A percentile compares a stretch with the other conserved stretches of the same genome.
These are phyloP conservation scores for Nidularia sp. DNA, from an alignment of 768 basidiomycete species.

Conservation along the genomic window DNA sequence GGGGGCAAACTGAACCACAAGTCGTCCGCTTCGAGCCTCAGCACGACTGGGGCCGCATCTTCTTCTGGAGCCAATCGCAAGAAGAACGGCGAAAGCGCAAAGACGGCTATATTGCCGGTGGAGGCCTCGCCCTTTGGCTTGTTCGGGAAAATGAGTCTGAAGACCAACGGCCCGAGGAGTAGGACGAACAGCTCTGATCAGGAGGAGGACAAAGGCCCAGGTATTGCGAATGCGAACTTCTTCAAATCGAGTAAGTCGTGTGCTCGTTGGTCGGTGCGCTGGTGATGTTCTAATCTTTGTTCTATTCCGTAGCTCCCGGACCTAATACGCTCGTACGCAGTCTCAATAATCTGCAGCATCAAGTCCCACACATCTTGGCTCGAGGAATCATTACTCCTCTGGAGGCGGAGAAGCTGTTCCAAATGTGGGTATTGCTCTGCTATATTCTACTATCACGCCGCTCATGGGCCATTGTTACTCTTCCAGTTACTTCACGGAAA, in stretches of 20 bases:
- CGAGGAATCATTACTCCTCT: slow-evolving; percentile 56
- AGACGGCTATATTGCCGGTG: slow-evolving; percentile 54
- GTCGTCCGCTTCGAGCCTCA: slow-evolving; percentile 34
- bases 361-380: slow-evolving; percentile 60
- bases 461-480: slow-evolving; percentile 5
- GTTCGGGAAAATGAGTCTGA: slow-evolving; percentile 62
- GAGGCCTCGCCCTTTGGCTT: slow-evolving; percentile 71
- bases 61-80: slow-evolving; percentile 25
- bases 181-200: slow-evolving; percentile 31
- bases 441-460: not conserved
- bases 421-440: slow-evolving; percentile 42
- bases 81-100: slow-evolving; percentile 36
- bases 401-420: slow-evolving; percentile 71
- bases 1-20: slow-evolving; percentile 22
- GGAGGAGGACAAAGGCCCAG: slow-evolving; percentile 49
- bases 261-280: not conserved
- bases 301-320: slow-evolving; percentile 27
- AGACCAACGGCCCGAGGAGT: slow-evolving; percentile 25
- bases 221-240: slow-evolving; percentile 65
- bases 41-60: slow-evolving; percentile 23
- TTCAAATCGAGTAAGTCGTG: slow-evolving; percentile 54
- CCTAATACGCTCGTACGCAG: slow-evolving; percentile 34
- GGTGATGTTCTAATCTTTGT: not conserved
- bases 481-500: slow-evolving; percentile 67
- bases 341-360: slow-evolving; percentile 37